Evolutionary conservation across 2,329 filamentous ascomycete species (phyloP), one percentile per base, ranked within the genome.

Genomic region (Ceratocystis papillata): DNA sequence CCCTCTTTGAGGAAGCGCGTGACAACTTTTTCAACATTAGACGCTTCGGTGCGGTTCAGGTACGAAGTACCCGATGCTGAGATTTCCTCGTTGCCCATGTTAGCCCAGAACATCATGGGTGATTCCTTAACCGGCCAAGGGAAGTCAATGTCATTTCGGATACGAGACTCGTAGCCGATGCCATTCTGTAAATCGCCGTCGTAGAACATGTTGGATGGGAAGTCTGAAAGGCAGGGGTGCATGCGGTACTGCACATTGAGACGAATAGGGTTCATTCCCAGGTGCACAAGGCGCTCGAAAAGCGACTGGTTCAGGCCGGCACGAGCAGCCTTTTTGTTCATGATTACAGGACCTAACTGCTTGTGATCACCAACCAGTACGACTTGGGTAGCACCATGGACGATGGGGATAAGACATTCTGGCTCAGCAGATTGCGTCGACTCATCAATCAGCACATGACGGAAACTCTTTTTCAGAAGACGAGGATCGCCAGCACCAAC

Each of bases 71-170:
- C 94, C 30, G 92, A 96, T 0, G 94, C 94, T 5, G 93, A 96
- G 63, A 99, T 99, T 76, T 99, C 94, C 76, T 99, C 94, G 68
- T 95, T 96, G 68, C 94, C 94, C 65, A 96, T 80, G 74, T 99
- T 99, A 30, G 91, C 96, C 94, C 94, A 99, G 79, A 99, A 99
- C 94, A 97, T 97, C 94, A 99, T 99, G 2, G 94, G 94, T 71
- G 87, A 90, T 74, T 97, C 93, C 22, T 81, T 84, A 37, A 96
- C 90, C 2, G 94, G 94, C 94, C 94, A 99, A 12, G 94, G 94
- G 75, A 99, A 99, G 75, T 99, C 94, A 33, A 99, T 90, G 72
- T 99, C 93, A 70, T 88, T 88, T 69, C 93, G 87, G 69, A 97
- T 82, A 68, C 94, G 87, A 73, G 96, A 88, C 70, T 90, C 87